Conservation (phyloP, 83 land plant species). For the Diphasiastrum complanatum region DNA sequence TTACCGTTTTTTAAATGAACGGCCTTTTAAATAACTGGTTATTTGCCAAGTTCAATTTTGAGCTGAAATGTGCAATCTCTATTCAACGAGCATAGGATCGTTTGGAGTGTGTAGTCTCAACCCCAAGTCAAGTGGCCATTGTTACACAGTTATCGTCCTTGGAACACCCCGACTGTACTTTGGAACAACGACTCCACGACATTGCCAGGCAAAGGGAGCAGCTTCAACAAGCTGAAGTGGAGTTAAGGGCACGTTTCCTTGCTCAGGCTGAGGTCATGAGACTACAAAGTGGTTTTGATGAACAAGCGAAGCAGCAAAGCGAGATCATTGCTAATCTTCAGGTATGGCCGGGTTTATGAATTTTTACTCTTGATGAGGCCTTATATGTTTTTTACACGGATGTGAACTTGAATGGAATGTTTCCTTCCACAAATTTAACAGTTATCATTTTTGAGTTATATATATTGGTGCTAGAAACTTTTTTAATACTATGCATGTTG, state of each 20-base stretch:
- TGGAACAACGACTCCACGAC: conserved; percentile 57
- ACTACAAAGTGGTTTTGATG: conserved; percentile 60
- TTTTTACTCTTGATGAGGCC: neutral
- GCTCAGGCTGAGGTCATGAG: conserved; percentile 53
- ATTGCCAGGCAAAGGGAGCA: conserved; percentile 67
- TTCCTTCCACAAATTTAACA: no score
- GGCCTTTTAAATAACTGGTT: no score
- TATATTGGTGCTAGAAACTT: no score
- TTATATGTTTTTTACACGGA: no score
- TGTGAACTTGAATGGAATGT: no score
- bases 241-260: conserved; percentile 59
- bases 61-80: conserved; percentile 13
- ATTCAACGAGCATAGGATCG: conserved; percentile 47
- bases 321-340: conserved; percentile 48
- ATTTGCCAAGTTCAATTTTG: no score
- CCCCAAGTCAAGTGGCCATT: conserved; percentile 47
- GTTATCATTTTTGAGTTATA: no score
- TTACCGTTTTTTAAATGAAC: no score
- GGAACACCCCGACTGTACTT: conserved; percentile 31
- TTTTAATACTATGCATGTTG: no score
- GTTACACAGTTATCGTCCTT: conserved; percentile 27
- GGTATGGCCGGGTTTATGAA: conserved; percentile 30
- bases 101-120: conserved; percentile 29
- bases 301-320: conserved; percentile 69
- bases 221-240: conserved; percentile 68